Evolutionary conservation across 495 filamentous ascomycete genomes (phyloP), one percentile per base, ranked within the genome.

Genomic region (Aspergillus panamensis): DNA sequence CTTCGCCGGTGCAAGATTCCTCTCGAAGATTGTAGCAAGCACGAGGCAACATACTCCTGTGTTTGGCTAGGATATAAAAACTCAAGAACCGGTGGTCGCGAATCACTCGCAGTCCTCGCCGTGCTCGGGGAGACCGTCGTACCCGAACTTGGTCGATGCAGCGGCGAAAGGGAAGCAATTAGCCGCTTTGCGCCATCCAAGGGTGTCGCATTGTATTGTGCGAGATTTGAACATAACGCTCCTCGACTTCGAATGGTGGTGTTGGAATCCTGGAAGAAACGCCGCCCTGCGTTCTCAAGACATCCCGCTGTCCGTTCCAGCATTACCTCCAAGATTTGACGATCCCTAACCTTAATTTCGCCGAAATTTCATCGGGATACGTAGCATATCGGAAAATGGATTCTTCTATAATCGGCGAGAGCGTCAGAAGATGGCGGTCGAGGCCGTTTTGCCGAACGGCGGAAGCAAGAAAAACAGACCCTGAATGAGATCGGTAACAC

Each of bases 261-360:
- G 43, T 74, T 77, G 35, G 80, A 66, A 56, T 78, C 76, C 64
- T 82, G 87, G 61, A 90, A 73, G 62, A 88, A 78, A 74, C 81
- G 80, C 69, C 83, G 82, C 72, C 82, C 84, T 80, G 86, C 88
- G 77, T 82, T 84, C 81, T 92, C 84, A 72, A 92, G 80, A 77
- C 84, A 88, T 77, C 82, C 81, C 57, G 84, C 84, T 53, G 87
- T 87, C 71, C 86, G 87, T 87, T 95, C 89, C 73, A 93, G 87
- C 90, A 95, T 95, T 67, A 78, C 79, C 75, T 32, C 72, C 76
- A 62, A 84, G 76, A 42, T 8, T n/a, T 72, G 47, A 76, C 80
- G 58, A 71, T 69, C 54, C 70, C 59, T 60, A 66, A 62, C 68
- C 62, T 55, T 67, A 40, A 60, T 64, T 57, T 73, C 67, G 69